Evolutionary conservation across 345 rosid genomes (phyloP), one percentile per base, ranked within the genome.

Genomic region (Hibiscus mutabilis): DNA sequence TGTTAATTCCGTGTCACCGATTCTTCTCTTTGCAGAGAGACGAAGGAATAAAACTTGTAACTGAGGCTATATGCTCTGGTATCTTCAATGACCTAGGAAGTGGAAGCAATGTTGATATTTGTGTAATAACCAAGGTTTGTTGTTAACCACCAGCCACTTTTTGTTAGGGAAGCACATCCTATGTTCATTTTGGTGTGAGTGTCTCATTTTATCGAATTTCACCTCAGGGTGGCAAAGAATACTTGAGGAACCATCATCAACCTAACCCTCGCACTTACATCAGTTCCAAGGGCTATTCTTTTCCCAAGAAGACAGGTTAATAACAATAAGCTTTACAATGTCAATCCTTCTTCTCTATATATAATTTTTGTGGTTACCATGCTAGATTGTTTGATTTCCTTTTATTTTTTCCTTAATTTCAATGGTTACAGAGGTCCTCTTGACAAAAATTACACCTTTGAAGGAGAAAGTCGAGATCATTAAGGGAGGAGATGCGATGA

Each of bases 31-130:
- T 78, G 64, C 80, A 91, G 97, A 91, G 82, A 73, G 92, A 87
- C 6, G 92, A 91, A 77, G 97, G 97, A 64, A 82, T 89, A 68
- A 75, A 81, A 75, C 76, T 91, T 76, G 97, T 91, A 19, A 60
- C 80, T 16, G 92, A 86, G 61, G 97, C 94, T 44, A 85, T 87
- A 77, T 89, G 94, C 82, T 89, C 92, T 31, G 92, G 95, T 62
- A 82, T 89, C 73, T 89, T 89, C 73, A 89, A 89, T 49, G 95
- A 89, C 80, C 77, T 91, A 76, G 97, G 97, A 47, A 87, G 94
- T 86, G 94, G 97, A 77, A 91, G 97, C 85, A 91, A 91, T 80
- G 97, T 91, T 52, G 97, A 91, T 75, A 81, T 89, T 79, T 91
- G 97, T 77, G 97, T 91, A 15, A 87, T 91, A 72, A 89, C 97